phyloP scores from a whole-genome alignment of 164 flowering plant species.

The Kingdonia uniflora region DNA sequence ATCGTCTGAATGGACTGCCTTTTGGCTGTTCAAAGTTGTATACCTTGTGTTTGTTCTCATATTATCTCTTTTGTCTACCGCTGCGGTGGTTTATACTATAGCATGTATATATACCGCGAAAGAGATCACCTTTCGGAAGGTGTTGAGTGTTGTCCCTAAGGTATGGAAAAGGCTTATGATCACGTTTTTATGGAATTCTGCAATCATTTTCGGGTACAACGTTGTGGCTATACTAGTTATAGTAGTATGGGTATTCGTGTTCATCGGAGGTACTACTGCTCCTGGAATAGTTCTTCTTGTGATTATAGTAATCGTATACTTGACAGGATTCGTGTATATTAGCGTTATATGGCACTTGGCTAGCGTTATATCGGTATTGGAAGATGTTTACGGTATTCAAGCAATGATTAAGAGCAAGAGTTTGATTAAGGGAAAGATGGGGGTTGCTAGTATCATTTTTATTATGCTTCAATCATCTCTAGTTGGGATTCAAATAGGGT shows the following conservation, averaged over 20 bases:
- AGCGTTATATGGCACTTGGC: constrained; percentile 54
- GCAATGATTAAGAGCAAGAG: constrained; percentile 54
- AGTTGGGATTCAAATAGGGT: constrained; percentile 10
- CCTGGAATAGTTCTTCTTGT: background rate
- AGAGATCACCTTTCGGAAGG: constrained; percentile 25
- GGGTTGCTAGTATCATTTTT: constrained; percentile 18
- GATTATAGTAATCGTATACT: constrained; percentile 16
- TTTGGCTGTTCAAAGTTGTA: constrained; percentile 22
- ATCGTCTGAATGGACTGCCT: constrained; percentile 21
- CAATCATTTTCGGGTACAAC: constrained; percentile 25
- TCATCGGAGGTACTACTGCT: background rate
- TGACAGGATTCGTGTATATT: constrained; percentile 35
- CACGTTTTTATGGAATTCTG: constrained; percentile 33
- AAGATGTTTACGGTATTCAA: constrained; percentile 33
- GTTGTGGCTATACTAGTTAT: constrained; percentile 6
- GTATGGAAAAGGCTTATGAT: constrained; percentile 53
- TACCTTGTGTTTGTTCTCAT: constrained; percentile 23
- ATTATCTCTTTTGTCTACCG: constrained; percentile 30
- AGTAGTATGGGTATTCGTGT: constrained; percentile 3
- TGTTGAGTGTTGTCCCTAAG: constrained; percentile 39
- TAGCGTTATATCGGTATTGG: constrained; percentile 49
- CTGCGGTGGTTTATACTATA: constrained; percentile 40
- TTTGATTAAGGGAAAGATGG: constrained; percentile 42
- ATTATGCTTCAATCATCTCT: constrained; percentile 10
- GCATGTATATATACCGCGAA: constrained; percentile 37